Base-by-base conservation (phyloP, 192 early-diverging fungal species). In the Phlyctochytrium planicorne region DNA sequence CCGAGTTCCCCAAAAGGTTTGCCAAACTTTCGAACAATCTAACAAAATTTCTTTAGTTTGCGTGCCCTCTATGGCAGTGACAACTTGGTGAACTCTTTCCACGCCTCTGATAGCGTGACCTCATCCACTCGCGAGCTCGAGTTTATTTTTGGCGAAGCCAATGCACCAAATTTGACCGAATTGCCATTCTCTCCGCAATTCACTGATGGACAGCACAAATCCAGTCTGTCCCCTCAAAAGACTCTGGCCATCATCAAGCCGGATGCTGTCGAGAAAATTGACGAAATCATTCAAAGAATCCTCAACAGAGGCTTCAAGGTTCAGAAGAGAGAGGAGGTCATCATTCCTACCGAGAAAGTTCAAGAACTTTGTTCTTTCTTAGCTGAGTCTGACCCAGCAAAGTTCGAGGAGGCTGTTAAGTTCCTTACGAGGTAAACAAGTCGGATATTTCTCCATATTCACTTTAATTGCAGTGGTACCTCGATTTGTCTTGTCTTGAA, bases 241-340 rank as follows among this genome's bases (percentile, higher is more conserved):
- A 84, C 84, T 2, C 47, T 86, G 6, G 81, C 75, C 4, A 67
- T 86, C 63, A 81, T 86, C 53, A 86, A 86, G 60, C 80, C 82
- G 24, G 75, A 86, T 32, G 73, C 75, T 0, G 67, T 78, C 30
- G 65, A 62, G 20, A 75, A 77, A 56, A 65, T 73, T 4, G 82
- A 86, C 27, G 71, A 71, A n/a, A 82, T 86, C 60, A 74, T 86
- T 20, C 72, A 73, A 24, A 61, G 78, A 12, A 81, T 86, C 59
- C 65, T 82, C 30, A 72, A 67, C 23, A 34, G 78, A 25, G 84
- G 84, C 34, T 78, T 77, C 52, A 52, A 75, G 33, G 75, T 86
- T 36, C 16, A 76, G 17, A 82, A 86, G 63, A n/a, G 77, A 29
- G 82, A 86, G 61, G 77, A 76, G 57, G 50, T 82, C 3, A 34